Percentiles rank a stretch among this genome's conserved stretches.
Evolutionary conservation across 257 asterid species (phyloP).

Genomic region (Plantago major): DNA sequence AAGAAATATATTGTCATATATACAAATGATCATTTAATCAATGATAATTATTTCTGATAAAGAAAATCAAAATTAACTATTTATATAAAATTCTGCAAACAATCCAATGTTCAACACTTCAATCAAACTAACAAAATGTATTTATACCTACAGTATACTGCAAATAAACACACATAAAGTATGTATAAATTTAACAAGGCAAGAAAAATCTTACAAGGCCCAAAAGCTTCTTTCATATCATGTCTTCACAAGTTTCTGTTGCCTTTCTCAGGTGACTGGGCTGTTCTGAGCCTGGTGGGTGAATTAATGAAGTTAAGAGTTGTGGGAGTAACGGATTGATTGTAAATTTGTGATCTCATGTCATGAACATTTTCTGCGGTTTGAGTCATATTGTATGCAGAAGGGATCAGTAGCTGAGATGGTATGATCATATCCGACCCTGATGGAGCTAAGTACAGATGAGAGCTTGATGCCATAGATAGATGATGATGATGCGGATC

Average conservation of each 20-base stretch:
- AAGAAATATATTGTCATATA: too few species aligned
- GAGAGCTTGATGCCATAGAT: slow-evolving; percentile 27
- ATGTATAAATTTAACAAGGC: not conserved
- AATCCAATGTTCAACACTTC: too few species aligned
- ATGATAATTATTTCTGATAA: too few species aligned
- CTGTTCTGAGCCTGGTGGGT: slow-evolving; percentile 24
- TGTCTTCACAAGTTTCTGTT: slow-evolving; percentile 21
- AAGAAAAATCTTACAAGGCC: not conserved
- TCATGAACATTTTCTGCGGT: slow-evolving; percentile 30
- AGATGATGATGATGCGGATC: slow-evolving; percentile 12
- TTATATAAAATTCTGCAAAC: too few species aligned
- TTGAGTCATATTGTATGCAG: slow-evolving; percentile 20
- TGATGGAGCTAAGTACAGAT: slow-evolving; percentile 29
- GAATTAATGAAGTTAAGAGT: slow-evolving; percentile 44
- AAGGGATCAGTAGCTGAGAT: slow-evolving; percentile 24
- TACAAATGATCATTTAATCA: too few species aligned
- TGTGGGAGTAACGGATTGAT: slow-evolving; percentile 33
- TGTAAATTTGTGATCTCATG: slow-evolving; percentile 24
- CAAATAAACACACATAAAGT: too few species aligned
- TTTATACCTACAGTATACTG: too few species aligned
- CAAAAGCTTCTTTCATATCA: not conserved
- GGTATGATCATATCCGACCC: slow-evolving; percentile 12
- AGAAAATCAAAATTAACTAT: too few species aligned
- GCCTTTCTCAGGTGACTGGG: slow-evolving; percentile 16
- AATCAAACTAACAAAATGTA: too few species aligned